These are phyloP conservation scores for Gentiana straminea DNA, from an alignment of 257 asterid genomes.

Conservation along the genomic window DNA sequence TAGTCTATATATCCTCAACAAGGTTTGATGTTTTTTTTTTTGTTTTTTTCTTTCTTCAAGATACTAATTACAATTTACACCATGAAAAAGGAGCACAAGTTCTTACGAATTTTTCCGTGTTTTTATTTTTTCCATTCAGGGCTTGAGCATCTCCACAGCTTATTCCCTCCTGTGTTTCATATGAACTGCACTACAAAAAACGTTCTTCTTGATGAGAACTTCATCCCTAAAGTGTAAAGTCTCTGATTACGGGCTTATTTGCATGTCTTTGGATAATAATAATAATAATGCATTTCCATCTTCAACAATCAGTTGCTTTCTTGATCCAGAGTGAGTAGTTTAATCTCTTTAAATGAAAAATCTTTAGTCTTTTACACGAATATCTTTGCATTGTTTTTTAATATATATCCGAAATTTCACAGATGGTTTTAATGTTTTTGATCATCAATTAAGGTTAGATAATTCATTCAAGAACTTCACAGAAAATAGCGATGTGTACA, in stretches of 20 bases:
- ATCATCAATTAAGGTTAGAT: constrained; percentile 3
- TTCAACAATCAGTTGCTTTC: constrained; percentile 4
- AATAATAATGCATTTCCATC: constrained; percentile 1
- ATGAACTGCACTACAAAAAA: constrained; percentile 2
- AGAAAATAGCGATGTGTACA: constrained; percentile 1
- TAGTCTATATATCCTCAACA: no score
- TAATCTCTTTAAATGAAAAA: not conserved
- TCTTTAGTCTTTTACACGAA: not conserved
- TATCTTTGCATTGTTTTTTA: not conserved
- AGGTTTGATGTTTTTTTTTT: no score
- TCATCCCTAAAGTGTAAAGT: constrained; percentile 1
- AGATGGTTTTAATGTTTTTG: not conserved
- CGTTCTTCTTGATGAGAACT: constrained; percentile 10
- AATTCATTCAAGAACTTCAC: constrained; percentile 8
- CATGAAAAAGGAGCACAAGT: no score
- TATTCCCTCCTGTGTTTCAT: constrained; percentile 5
- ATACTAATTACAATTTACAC: no score
- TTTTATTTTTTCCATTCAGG: not conserved
- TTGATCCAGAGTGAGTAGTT: constrained; percentile 11
- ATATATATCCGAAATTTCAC: not conserved
- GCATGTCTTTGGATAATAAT: constrained; percentile 1
- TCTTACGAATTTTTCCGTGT: not conserved
- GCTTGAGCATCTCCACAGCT: constrained; percentile 13
- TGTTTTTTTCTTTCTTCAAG: no score
- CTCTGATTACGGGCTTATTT: constrained; percentile 4